Conservation (phyloP, 805 yeast species). For the Monosporozyma siamensis region DNA sequence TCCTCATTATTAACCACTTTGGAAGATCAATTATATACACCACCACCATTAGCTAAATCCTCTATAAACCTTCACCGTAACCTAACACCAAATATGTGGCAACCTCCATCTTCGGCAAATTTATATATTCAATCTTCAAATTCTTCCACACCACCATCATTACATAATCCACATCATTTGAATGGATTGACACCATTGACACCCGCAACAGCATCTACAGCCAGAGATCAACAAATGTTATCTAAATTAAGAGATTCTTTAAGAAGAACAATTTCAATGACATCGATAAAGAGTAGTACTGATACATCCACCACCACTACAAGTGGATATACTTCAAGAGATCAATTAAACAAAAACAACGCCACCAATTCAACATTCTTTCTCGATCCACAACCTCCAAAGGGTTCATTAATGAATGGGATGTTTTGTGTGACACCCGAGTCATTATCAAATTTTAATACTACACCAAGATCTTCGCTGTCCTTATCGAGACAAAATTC, state of each 20-base stretch:
- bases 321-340: background rate
- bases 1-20: too few species aligned
- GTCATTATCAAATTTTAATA: conserved; percentile 21
- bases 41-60: background rate
- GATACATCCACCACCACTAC: background rate
- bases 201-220: too few species aligned
- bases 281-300: conserved; percentile 4
- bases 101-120: background rate
- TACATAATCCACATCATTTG: background rate
- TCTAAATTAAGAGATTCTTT: conserved; percentile 15
- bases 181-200: background rate
- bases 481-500: conserved; percentile 10
- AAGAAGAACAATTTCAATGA: conserved; percentile 21
- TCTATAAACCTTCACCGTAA: background rate
- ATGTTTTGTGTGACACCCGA: conserved; percentile 27
- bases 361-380: conserved; percentile 23
- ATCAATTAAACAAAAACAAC: conserved; percentile 1
- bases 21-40: background rate
- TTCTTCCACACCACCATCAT: background rate
- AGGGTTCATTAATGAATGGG: conserved; percentile 27
- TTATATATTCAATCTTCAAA: background rate
- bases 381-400: conserved; percentile 26
- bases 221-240: too few species aligned
- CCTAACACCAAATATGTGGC: background rate
- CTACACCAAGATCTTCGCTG: conserved; percentile 20